Evolutionary conservation across 1,284 basidiomycete genomes (phyloP).

Genomic region (Ceratobasidium sp.): DNA sequence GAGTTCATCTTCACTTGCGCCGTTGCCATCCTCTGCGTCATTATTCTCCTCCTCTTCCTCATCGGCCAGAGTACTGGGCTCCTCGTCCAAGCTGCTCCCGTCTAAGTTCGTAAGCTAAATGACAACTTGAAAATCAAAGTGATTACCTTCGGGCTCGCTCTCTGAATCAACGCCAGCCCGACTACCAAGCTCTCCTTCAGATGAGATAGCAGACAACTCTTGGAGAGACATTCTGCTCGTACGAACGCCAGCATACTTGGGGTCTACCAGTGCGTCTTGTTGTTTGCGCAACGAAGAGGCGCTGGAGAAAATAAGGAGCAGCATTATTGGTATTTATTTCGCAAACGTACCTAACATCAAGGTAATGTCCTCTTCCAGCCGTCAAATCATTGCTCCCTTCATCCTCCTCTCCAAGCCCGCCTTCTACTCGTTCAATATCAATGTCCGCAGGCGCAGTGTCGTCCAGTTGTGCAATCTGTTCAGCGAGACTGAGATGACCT

Average conservation of each 20-base stretch:
- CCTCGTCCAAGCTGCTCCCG: conserved; percentile 55
- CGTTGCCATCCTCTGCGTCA: conserved; percentile 54
- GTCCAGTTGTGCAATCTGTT: conserved; percentile 81
- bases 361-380: conserved; percentile 74
- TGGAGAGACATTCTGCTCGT: conserved; percentile 65
- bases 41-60: conserved; percentile 51
- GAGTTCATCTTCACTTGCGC: conserved; percentile 51
- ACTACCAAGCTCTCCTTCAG: conserved; percentile 41
- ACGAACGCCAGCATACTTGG: conserved; percentile 77
- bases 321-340: conserved; percentile 4
- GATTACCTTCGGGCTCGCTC: conserved; percentile 64
- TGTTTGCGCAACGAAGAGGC: conserved; percentile 70
- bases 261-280: conserved; percentile 66
- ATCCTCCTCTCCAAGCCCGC: conserved; percentile 44
- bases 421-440: conserved; percentile 50
- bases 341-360: conserved; percentile 75
- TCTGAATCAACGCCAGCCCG: conserved; percentile 57
- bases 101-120: not conserved
- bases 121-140: not conserved
- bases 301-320: conserved; percentile 51
- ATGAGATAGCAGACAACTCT: conserved; percentile 48
- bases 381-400: conserved; percentile 43
- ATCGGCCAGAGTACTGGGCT: conserved; percentile 47
- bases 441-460: conserved; percentile 61
- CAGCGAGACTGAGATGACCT: conserved; percentile 67